These are phyloP conservation scores for Pichia kluyveri DNA, from an alignment of 805 yeast genomes.

Conservation along the genomic window DNA sequence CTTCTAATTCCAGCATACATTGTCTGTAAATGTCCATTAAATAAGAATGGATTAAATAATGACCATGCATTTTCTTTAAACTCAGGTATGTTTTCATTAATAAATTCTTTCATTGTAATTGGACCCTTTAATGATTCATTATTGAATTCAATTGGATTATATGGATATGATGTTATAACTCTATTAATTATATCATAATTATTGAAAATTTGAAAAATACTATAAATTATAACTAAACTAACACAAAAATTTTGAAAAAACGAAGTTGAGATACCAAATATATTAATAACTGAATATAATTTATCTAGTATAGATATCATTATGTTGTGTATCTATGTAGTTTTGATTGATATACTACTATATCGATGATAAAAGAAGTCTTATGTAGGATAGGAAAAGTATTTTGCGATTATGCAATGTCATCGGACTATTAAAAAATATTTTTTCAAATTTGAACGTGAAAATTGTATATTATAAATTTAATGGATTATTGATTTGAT, in stretches of 20 bases:
- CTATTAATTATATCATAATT: slow-evolving; percentile 8
- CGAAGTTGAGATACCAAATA: not conserved
- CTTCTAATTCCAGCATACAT: slow-evolving; percentile 51
- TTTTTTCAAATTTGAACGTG: no score
- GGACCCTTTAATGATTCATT: not conserved
- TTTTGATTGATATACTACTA: not conserved
- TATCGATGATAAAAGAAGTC: no score
- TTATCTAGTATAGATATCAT: not conserved
- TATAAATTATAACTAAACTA: slow-evolving; percentile 2
- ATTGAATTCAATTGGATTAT: slow-evolving; percentile 4
- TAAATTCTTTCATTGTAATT: slow-evolving; percentile 16
- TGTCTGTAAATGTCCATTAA: slow-evolving; percentile 75
- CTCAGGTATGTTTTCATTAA: slow-evolving; percentile 28
- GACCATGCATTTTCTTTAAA: slow-evolving; percentile 40
- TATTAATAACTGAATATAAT: not conserved
- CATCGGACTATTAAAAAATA: no score
- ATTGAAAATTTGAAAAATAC: not conserved
- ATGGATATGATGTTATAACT: slow-evolving; percentile 10
- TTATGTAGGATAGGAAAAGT: no score
- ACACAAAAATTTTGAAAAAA: slow-evolving; percentile 8
- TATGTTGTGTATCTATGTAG: no score
- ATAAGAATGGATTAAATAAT: slow-evolving; percentile 52
- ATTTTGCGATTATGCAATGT: no score
- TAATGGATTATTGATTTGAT: no score
- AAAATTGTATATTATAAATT: no score